Evolutionary conservation across 73 alveolate genomes (phyloP).

Genomic region (Stentor coeruleus): DNA sequence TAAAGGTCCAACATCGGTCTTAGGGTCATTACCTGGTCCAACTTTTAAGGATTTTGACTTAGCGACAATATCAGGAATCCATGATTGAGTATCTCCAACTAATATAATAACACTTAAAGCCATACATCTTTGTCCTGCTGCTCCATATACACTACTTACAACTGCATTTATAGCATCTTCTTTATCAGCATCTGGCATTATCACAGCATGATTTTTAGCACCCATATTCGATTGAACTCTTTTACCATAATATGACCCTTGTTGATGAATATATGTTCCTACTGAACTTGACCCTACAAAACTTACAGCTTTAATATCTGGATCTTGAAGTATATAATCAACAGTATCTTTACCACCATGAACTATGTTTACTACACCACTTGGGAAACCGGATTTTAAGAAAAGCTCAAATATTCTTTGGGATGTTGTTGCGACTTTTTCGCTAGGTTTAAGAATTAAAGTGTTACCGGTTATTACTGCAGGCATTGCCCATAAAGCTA

Average conservation of each 20-base stretch:
- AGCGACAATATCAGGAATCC: constrained; percentile 82
- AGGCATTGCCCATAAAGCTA: constrained; percentile 96
- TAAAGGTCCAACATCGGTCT: constrained; percentile 84
- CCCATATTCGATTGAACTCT: constrained; percentile 92
- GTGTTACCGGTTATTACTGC: constrained; percentile 93
- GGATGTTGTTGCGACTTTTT: constrained; percentile 79
- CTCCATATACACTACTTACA: constrained; percentile 39
- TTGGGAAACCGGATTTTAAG: constrained; percentile 80
- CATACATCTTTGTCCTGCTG: constrained; percentile 96
- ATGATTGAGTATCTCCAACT: constrained; percentile 77
- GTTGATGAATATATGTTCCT: constrained; percentile 86
- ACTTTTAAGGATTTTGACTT: constrained; percentile 64
- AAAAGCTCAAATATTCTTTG: constrained; percentile 60
- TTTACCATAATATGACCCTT: constrained; percentile 78
- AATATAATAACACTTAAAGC: constrained; percentile 89
- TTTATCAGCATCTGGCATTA: constrained; percentile 91
- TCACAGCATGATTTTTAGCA: constrained; percentile 88
- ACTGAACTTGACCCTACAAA: constrained; percentile 94
- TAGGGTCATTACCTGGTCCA: constrained; percentile 74
- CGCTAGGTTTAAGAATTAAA: constrained; percentile 86
- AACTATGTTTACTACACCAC: constrained; percentile 86
- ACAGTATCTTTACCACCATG: constrained; percentile 92
- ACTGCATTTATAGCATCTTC: constrained; percentile 69
- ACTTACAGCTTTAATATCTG: constrained; percentile 81
- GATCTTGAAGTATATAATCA: constrained; percentile 78